Evolutionary conservation across 1,284 basidiomycete genomes (phyloP).

Genomic region (Sporisorium graminicola): DNA sequence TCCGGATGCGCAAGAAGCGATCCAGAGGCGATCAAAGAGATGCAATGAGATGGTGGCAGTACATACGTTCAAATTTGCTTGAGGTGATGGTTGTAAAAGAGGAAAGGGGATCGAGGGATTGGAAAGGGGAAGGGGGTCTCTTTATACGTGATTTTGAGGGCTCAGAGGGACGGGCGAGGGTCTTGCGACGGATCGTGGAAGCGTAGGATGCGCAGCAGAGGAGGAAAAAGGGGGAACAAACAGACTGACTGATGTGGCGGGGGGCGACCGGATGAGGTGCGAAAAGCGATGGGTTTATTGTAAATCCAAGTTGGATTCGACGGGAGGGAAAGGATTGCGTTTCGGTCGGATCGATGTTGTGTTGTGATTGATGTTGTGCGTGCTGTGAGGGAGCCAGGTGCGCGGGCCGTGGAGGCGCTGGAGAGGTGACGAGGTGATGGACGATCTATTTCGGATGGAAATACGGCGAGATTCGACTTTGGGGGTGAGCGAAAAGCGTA

Average conservation of each 20-base stretch:
- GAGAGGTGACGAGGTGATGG: not conserved
- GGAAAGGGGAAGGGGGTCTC: constrained; percentile 18
- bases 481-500: not conserved
- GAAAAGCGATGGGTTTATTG: constrained; percentile 18
- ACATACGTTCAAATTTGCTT: constrained; percentile 40
- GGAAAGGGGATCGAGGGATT: constrained; percentile 20
- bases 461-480: constrained; percentile 22
- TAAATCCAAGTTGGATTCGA: constrained; percentile 12
- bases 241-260: constrained; percentile 26
- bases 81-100: constrained; percentile 47
- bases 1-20: constrained; percentile 4
- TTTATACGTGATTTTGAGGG: constrained; percentile 43
- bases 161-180: constrained; percentile 13
- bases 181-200: constrained; percentile 4
- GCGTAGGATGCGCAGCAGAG: constrained; percentile 17
- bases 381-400: not conserved
- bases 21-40: not conserved
- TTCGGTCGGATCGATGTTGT: constrained; percentile 48
- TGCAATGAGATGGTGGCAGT: constrained; percentile 17
- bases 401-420: not conserved
- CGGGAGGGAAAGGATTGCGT: constrained; percentile 4
- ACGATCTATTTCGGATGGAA: constrained; percentile 35
- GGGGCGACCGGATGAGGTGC: constrained; percentile 15
- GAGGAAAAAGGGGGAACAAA: not conserved
- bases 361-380: constrained; percentile 23